Evolutionary conservation across 2,329 filamentous ascomycete species (phyloP).

Genomic region (Colletotrichum chrysophilum): DNA sequence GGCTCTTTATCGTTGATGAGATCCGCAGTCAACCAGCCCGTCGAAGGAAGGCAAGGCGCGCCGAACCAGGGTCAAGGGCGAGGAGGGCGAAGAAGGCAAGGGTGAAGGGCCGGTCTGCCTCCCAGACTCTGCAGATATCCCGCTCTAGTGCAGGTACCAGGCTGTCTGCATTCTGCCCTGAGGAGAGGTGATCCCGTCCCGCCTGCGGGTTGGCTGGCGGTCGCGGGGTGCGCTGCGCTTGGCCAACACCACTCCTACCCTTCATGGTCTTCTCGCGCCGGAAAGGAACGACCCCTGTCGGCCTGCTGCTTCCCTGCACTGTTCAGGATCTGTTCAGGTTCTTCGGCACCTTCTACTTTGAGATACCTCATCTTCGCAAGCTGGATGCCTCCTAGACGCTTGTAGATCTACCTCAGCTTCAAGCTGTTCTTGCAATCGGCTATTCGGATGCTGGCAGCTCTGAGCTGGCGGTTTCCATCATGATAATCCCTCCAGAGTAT

Average conservation of each 20-base stretch:
- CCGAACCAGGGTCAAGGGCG: neutral
- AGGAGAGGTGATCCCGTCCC: neutral
- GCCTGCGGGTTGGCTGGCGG: conserved; percentile 15
- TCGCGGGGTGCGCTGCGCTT: conserved; percentile 16
- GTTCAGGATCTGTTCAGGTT: neutral
- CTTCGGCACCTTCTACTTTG: neutral
- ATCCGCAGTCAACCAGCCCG: neutral
- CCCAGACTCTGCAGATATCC: neutral
- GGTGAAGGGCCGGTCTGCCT: neutral
- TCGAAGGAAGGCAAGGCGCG: neutral
- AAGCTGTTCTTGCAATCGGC: neutral
- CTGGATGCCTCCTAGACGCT: neutral
- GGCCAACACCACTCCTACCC: neutral
- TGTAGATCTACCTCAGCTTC: neutral
- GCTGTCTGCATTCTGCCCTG: neutral
- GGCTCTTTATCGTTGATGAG: conserved; percentile 16
- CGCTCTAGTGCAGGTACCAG: neutral
- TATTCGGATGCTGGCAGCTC: neutral
- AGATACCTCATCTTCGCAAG: neutral
- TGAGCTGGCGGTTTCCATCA: neutral
- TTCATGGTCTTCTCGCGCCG: neutral
- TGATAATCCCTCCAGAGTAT: conserved; percentile 1
- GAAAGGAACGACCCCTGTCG: neutral
- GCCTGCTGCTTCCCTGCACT: neutral
- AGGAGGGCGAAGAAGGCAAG: neutral